phyloP scores from a whole-genome alignment of 306 rosid genomes.

The Astragalus membranaceus region DNA sequence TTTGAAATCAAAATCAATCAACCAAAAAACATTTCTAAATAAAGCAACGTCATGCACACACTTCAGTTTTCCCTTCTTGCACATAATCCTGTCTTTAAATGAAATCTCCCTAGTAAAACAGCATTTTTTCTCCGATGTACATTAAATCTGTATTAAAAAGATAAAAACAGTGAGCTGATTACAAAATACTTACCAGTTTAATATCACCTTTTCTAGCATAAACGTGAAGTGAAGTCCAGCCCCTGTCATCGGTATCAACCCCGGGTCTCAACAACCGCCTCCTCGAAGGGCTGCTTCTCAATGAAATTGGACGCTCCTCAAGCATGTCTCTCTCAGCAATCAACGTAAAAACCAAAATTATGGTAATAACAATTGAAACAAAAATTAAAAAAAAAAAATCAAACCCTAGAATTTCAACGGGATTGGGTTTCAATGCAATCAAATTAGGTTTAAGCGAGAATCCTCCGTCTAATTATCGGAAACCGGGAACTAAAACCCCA shows the following conservation, averaged over 20 bases:
- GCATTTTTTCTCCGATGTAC: too few relatives aligned
- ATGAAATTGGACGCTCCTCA: conserved; percentile 25
- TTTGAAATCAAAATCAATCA: neutral
- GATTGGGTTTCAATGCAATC: neutral
- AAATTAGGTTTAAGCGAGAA: neutral
- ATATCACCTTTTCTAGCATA: conserved; percentile 73
- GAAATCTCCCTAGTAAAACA: neutral
- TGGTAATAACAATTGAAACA: neutral
- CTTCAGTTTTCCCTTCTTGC: neutral
- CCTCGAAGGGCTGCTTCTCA: conserved; percentile 47
- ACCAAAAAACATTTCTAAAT: neutral
- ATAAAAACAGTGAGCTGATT: neutral
- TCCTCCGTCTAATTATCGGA: neutral
- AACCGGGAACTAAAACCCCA: neutral
- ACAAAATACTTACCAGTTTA: conserved; percentile 34
- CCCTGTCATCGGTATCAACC: conserved; percentile 67
- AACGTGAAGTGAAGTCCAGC: conserved; percentile 82
- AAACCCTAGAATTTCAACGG: neutral
- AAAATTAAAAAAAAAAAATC: neutral
- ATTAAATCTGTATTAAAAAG: neutral
- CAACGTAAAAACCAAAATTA: neutral
- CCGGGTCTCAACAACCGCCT: conserved; percentile 49
- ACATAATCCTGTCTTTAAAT: neutral
- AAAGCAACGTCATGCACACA: neutral
- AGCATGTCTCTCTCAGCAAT: conserved; percentile 27